phyloP scores from a whole-genome alignment of 768 basidiomycete genomes.

The Auriscalpium orientale region DNA sequence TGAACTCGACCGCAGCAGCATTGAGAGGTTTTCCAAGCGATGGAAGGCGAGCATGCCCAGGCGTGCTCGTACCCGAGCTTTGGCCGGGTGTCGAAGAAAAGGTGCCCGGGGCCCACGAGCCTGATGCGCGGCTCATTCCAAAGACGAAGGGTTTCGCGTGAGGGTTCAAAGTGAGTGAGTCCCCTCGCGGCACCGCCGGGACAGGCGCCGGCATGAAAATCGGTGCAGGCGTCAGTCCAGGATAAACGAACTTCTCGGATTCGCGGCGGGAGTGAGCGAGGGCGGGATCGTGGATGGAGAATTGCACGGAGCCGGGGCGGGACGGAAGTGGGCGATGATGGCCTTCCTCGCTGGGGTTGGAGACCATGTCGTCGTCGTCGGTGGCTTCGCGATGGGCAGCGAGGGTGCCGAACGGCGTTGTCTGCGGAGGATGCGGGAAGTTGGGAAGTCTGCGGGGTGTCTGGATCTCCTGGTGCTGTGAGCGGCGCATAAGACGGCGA shows the following conservation, averaged over 20 bases:
- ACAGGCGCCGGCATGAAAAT: slow-evolving; percentile 10
- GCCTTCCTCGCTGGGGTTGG: slow-evolving; percentile 82
- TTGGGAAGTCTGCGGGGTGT: slow-evolving; percentile 67
- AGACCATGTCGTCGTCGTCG: slow-evolving; percentile 59
- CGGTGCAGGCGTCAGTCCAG: slow-evolving; percentile 13
- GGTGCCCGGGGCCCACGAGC: slow-evolving; percentile 24
- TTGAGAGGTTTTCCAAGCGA: slow-evolving; percentile 68
- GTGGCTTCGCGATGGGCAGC: slow-evolving; percentile 18
- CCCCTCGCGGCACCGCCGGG: slow-evolving; percentile 14
- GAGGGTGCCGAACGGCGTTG: slow-evolving; percentile 28
- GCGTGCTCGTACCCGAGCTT: not conserved
- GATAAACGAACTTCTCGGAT: slow-evolving; percentile 34
- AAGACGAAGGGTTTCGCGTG: slow-evolving; percentile 83
- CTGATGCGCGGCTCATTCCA: slow-evolving; percentile 34
- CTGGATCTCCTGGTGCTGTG: slow-evolving; percentile 41
- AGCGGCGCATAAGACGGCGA: slow-evolving; percentile 49
- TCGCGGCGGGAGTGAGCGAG: slow-evolving; percentile 52
- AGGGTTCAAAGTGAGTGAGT: slow-evolving; percentile 52
- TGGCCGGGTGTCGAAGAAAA: slow-evolving; percentile 1
- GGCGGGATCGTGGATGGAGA: slow-evolving; percentile 53
- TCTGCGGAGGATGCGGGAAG: slow-evolving; percentile 71
- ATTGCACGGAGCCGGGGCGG: slow-evolving; percentile 45
- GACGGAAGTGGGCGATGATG: slow-evolving; percentile 8
- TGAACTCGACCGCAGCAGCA: slow-evolving; percentile 74
- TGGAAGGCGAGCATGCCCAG: slow-evolving; percentile 30